Conservation (phyloP, 2,329 filamentous ascomycete species). For the Pseudocercospora vitis region DNA sequence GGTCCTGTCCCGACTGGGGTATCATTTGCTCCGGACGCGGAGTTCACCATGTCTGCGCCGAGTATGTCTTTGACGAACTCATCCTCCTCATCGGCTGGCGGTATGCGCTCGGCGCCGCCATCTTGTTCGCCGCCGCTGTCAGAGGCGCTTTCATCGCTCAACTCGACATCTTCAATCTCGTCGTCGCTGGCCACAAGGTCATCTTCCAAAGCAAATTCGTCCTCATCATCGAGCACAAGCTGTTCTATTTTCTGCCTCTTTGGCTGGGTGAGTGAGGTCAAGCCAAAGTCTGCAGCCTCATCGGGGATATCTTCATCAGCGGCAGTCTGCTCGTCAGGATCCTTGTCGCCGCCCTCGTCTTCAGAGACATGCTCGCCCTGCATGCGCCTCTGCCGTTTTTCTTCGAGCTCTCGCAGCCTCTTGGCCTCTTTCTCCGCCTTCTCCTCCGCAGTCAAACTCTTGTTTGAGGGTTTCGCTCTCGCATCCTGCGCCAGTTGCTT, state of each 20-base stretch:
- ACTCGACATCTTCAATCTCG: slow-evolving; percentile 39
- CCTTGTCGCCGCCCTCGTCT: slow-evolving; percentile 46
- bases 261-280: slow-evolving; percentile 53
- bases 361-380: slow-evolving; percentile 74
- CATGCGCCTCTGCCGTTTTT: slow-evolving; percentile 82
- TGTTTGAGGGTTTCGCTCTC: slow-evolving; percentile 78
- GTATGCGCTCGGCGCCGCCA: slow-evolving; percentile 30
- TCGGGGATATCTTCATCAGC: slow-evolving; percentile 46
- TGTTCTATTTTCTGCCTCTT: slow-evolving; percentile 37
- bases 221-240: slow-evolving; percentile 83
- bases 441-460: slow-evolving; percentile 90
- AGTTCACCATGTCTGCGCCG: slow-evolving; percentile 22
- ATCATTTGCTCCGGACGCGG: slow-evolving; percentile 18
- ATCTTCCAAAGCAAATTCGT: slow-evolving; percentile 89
- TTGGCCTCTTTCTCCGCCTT: slow-evolving; percentile 73
- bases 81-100: slow-evolving; percentile 48
- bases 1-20: slow-evolving; percentile 45
- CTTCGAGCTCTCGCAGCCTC: slow-evolving; percentile 76
- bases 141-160: slow-evolving; percentile 24
- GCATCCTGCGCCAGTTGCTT: slow-evolving; percentile 81
- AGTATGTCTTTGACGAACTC: slow-evolving; percentile 50
- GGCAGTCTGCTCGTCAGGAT: slow-evolving; percentile 30
- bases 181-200: slow-evolving; percentile 82
- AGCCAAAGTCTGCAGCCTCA: slow-evolving; percentile 62
- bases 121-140: slow-evolving; percentile 31